A percentile compares a stretch with the other conserved stretches of the same genome.
These are phyloP conservation scores for Nyctanthes arbortristis DNA, from an alignment of 257 asterid species.

Conservation along the genomic window DNA sequence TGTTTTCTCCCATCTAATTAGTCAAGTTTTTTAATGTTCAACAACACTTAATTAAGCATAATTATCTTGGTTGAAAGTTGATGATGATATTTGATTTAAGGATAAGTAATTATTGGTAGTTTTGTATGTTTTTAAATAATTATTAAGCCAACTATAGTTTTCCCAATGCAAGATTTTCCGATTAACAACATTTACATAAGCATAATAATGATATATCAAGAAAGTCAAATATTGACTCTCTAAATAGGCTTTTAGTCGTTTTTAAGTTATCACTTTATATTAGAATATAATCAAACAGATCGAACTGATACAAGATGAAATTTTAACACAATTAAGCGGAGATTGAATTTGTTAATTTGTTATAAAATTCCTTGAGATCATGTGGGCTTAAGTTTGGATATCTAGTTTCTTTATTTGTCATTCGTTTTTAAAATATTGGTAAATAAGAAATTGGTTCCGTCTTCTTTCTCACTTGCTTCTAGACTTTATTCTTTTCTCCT, in stretches of 20 bases:
- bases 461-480: neutral
- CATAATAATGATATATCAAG: neutral
- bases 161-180: neutral
- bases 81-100: neutral
- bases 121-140: neutral
- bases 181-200: neutral
- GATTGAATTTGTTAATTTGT: no score
- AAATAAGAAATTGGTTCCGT: neutral
- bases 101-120: neutral
- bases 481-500: slow-evolving; percentile 1
- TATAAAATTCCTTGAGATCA: no score
- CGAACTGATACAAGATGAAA: no score
- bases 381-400: neutral
- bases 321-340: no score
- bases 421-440: no score
- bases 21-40: slow-evolving; percentile 32
- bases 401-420: no score
- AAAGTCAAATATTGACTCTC: neutral
- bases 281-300: no score
- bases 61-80: neutral
- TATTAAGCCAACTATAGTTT: no score
- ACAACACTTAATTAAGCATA: neutral
- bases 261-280: no score
- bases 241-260: neutral
- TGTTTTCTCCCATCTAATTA: neutral